Base-by-base conservation (phyloP, 345 rosid genomes). In the Salix purpurea region DNA sequence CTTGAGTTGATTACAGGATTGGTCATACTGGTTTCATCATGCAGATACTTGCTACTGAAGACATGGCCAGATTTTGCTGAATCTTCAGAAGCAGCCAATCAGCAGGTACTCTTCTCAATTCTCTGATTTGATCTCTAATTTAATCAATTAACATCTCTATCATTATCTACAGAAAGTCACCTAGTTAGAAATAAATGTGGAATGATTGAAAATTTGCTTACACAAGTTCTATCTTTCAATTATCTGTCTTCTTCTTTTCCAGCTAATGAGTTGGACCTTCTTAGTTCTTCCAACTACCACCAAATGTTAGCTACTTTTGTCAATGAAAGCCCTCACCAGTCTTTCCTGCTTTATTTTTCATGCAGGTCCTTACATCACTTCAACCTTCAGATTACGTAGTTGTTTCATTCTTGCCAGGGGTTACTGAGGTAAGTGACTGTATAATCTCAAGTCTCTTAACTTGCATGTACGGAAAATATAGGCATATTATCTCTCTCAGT, bases 1-100 rank as follows among this genome's bases (percentile, higher is more conserved):
- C 85, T 95, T 68, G 93, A 85, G 80, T 84, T 95, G 82, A 78
- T 91, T 60, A 72, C 78, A 77, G 98, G 94, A 74, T 64, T 87
- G 34, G 93, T 95, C 75, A 75, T 91, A 44, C 77, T 95, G 8
- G 79, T 93, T 77, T 91, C 98, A 50, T 91, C 93, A 54, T 86
- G 84, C 69, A 87, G 98, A 46, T 90, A 86, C 83, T 72, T 89
- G 70, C 84, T 95, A 73, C 83, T 95, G 73, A 90, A 86, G 78
- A 73, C 81, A 42, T 95, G 97, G 98, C 92, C 91, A 24, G 94
- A 89, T 71, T 95, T 90, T 82, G 83, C 97, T 8, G 92, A 91
- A 77, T 95, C 99, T 28, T 87, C 91, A 72, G 93, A 91, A 85
- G 90, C 89, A 60, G 97, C 97, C 30, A 95, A 91, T 81, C 86